Evolutionary conservation across 176 grass and related monocot genomes (phyloP).

Genomic region (Rhynchospora breviuscula): DNA sequence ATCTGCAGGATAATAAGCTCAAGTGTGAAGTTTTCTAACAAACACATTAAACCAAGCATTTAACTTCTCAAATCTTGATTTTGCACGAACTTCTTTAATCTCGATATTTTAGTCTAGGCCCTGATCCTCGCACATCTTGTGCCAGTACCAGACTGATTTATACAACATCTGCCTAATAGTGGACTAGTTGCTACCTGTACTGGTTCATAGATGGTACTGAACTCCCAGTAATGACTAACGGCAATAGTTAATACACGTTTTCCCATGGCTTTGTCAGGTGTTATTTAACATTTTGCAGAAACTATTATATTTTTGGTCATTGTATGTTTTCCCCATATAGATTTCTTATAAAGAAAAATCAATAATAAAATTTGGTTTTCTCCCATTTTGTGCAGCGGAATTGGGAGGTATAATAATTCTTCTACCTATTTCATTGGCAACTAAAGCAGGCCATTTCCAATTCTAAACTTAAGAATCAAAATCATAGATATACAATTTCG

Average conservation of each 20-base stretch:
- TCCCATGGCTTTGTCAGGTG: no score
- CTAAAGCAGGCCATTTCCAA: not conserved
- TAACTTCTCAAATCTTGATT: not conserved
- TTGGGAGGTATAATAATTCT: not conserved
- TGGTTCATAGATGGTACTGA: not conserved
- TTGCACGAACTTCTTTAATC: not conserved
- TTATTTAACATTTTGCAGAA: no score
- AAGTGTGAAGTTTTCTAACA: not conserved
- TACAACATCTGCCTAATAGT: not conserved
- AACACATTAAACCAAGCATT: no score
- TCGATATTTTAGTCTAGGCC: not conserved
- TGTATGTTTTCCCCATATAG: not conserved
- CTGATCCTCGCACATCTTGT: not conserved
- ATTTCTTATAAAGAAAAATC: not conserved
- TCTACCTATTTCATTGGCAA: not conserved
- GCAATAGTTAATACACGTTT: not conserved
- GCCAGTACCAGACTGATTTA: not conserved
- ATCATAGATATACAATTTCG: constrained; percentile 10
- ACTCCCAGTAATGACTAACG: not conserved
- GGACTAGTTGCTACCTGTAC: not conserved
- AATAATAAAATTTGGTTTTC: not conserved
- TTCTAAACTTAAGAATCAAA: not conserved
- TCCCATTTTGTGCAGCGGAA: not conserved
- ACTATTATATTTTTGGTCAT: not conserved
- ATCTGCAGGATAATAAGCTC: not conserved